A percentile compares a stretch with the other conserved stretches of the same genome.
Evolutionary conservation across 805 yeast genomes (phyloP).

Genomic region (Spathaspora gorwiae): DNA sequence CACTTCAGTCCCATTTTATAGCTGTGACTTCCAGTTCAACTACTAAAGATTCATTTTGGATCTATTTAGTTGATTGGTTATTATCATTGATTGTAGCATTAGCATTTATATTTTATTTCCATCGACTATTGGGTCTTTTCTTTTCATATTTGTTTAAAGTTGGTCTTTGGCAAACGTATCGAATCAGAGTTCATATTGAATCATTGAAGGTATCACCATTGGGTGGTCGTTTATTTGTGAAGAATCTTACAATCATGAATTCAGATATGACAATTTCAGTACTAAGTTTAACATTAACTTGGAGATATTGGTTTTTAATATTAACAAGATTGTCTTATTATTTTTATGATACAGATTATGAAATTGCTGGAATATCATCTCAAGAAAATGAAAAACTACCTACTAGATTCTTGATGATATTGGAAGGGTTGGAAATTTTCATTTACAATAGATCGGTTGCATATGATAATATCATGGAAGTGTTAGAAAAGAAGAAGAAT

Average conservation of each 20-base stretch:
- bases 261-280: conserved; percentile 67
- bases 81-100: conserved; percentile 58
- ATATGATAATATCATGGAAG: conserved; percentile 58
- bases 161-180: conserved; percentile 59
- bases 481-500: conserved; percentile 15
- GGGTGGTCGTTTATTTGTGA: conserved; percentile 79
- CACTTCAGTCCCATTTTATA: conserved; percentile 21
- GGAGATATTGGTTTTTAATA: conserved; percentile 82
- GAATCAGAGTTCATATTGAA: conserved; percentile 61
- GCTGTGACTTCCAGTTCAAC: conserved; percentile 19
- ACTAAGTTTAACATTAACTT: conserved; percentile 70
- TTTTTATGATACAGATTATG: conserved; percentile 8
- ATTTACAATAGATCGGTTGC: conserved; percentile 76
- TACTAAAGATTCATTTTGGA: conserved; percentile 41
- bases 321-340: conserved; percentile 38
- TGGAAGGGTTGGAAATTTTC: conserved; percentile 81
- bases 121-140: conserved; percentile 61
- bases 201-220: conserved; percentile 72
- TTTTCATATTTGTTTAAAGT: conserved; percentile 49
- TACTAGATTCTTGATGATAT: conserved; percentile 49
- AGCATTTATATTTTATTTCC: conserved; percentile 69
- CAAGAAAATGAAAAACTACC: conserved; percentile 48
- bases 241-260: conserved; percentile 70
- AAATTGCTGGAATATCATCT: conserved; percentile 4
- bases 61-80: conserved; percentile 81